Evolutionary conservation across 495 filamentous ascomycete genomes (phyloP), one percentile per base, ranked within the genome.

Genomic region (Clohesyomyces aquaticus): DNA sequence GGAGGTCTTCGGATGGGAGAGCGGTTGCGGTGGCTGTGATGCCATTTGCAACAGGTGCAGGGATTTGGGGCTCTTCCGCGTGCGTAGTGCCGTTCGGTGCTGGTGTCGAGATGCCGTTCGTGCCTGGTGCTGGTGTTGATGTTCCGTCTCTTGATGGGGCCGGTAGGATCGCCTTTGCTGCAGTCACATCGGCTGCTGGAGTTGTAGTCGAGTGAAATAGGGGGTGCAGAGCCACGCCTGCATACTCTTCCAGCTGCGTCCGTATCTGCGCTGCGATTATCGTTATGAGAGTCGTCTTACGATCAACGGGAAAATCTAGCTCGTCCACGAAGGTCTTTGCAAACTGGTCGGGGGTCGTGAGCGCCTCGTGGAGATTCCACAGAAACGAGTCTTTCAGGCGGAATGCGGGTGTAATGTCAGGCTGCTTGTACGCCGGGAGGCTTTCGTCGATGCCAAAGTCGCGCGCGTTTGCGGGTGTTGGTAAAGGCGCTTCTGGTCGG

Each of bases 331-430:
- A 88, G n/a, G 80, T 83, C 58, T 87, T 82, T 3, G 94, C 95
- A 75, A 98, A 99, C 66, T 93, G 88, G 72, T 99, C 94, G 3
- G 94, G 96, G 0, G 94, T 99, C 11, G 93, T 88, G 28, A 96
- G 78, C 1, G 90, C 89, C 77, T 99, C 94, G 75, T 98, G 92
- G 10, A 99, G 81, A 72, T 99, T 99, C 94, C 94, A 99, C 23
- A 98, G 76, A 71, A 99, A 97, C 25, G 87, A 88, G 67, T 99
- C 94, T 74, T 96, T 91, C 32, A 99, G 80, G 48, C 93, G 82
- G 73, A 88, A 96, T 2, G 89, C 85, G 16, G 92, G 87, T 22
- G 91, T 87, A 49, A 83, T 77, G 42, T 97, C 93, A 27, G 87
- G 88, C 23, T 80, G 77, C 68, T 84, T 85, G 76, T 93, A 96